Evolutionary conservation across 106 monocot species (phyloP), one percentile per base, ranked within the genome.

Genomic region (Posidonia australis): DNA sequence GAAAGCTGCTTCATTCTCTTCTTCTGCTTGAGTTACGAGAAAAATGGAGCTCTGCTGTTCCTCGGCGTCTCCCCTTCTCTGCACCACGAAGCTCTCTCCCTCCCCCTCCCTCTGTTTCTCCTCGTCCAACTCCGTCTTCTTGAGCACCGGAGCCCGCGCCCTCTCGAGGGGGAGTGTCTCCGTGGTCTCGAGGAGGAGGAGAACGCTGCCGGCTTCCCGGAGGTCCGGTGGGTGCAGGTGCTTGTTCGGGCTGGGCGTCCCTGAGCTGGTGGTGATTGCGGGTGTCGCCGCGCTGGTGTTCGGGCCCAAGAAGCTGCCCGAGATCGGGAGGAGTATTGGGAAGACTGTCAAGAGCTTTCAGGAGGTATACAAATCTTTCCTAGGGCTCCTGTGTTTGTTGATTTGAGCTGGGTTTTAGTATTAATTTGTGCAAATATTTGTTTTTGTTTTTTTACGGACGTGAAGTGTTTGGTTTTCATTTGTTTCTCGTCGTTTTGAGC

Each of bases 321-420:
- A 98, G 51, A 77, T 98, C 20, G 96, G 96, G 3, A 76, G 80
- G 36, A 83, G 69, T 70, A 84, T 98, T 61, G 90, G 96, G 27
- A 90, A 98, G 79, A 91, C 96, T 30, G 74, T 98, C 58, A 90
- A 91, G 72, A 90, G 90, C 78, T 98, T 98, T 59, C 96, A 90
- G 66, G 78, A 98, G 90, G 96, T 96, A 27, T 7, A 26, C 25
- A 14, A 16, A 14, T 28, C 26, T 26, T 29, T 26, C 7, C 36
- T 4, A 4, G 36, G 36, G 36, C 2, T 7, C 36, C 7, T 36
- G 36, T 4, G 7, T 36, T 36, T 36, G 7, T 36, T 36, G 36
- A 2, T 36, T 36, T 36, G 5, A 36, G 2, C 36, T 36, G 36
- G 36, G 36, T 36, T 36, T n/a, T 36, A 36, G 36, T 7, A 36